Percentiles rank a stretch among this genome's conserved stretches.
phyloP scores from a whole-genome alignment of 1,284 basidiomycete species.

The Lignosus rhinocerotis region DNA sequence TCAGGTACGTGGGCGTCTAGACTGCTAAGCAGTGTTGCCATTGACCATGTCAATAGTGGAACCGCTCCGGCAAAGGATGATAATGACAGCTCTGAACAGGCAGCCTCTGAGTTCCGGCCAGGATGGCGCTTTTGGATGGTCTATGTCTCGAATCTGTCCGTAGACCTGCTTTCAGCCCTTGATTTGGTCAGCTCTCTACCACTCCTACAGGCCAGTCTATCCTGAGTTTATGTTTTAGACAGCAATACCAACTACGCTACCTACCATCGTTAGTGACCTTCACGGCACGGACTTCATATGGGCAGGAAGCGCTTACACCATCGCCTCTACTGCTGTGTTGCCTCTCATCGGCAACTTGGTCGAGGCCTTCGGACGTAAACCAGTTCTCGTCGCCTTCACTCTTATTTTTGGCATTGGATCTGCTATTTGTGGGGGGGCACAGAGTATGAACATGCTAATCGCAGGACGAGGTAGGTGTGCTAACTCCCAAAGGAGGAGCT shows the following conservation, averaged over 20 bases:
- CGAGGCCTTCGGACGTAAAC: conserved; percentile 39
- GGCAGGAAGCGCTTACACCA: conserved; percentile 41
- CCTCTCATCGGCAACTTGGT: conserved; percentile 37
- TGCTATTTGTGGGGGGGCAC: conserved; percentile 37
- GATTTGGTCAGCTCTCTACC: not conserved
- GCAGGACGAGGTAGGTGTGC: conserved; percentile 18
- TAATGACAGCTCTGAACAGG: not conserved
- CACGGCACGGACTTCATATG: conserved; percentile 33
- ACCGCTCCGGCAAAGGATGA: not conserved
- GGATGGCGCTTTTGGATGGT: conserved; percentile 10
- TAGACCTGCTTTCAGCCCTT: conserved; percentile 12
- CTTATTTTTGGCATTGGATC: conserved; percentile 38
- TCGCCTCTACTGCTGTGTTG: conserved; percentile 37
- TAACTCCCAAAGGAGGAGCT: not conserved
- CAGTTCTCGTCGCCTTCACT: conserved; percentile 34
- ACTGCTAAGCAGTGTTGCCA: no score
- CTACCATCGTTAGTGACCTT: conserved; percentile 22
- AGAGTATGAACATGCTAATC: conserved; percentile 40
- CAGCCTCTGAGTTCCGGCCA: not conserved
- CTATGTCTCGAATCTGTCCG: not conserved
- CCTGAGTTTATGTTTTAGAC: not conserved
- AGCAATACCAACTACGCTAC: conserved; percentile 23
- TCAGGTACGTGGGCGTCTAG: no score
- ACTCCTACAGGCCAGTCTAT: not conserved
- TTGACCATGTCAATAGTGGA: no score